Percentiles rank a stretch among this genome's conserved stretches.
Evolutionary conservation across 2,329 filamentous ascomycete species (phyloP).

Genomic region (Aspergillus fumigatus): DNA sequence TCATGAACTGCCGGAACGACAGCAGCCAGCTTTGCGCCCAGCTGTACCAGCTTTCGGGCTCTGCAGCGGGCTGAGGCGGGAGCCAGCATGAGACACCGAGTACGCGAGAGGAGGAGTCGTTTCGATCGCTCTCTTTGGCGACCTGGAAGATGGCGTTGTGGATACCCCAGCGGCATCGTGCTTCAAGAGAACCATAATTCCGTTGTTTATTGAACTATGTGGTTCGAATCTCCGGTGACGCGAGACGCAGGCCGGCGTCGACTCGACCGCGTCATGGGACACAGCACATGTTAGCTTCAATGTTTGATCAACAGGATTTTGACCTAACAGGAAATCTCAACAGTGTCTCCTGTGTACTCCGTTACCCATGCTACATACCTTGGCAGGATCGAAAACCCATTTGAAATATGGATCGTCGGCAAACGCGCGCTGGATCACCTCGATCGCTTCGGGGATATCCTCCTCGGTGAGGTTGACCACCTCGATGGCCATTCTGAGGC

Average conservation of each 20-base stretch:
- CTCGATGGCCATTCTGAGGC: conserved; percentile 48
- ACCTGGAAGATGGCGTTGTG: conserved; percentile 68
- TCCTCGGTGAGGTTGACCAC: conserved; percentile 53
- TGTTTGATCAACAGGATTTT: neutral
- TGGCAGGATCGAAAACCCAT: conserved; percentile 60
- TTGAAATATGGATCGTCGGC: conserved; percentile 62
- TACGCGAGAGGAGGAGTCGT: conserved; percentile 40
- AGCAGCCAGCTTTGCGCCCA: conserved; percentile 61
- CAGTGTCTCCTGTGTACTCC: neutral
- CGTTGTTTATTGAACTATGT: conserved; percentile 54
- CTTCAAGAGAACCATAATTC: conserved; percentile 59
- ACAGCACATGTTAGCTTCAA: conserved; percentile 16
- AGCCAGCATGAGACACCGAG: conserved; percentile 75
- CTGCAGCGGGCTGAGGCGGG: conserved; percentile 48
- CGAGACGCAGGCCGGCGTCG: conserved; percentile 6
- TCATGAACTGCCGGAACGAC: conserved; percentile 59
- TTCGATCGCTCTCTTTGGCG: conserved; percentile 51
- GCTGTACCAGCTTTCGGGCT: conserved; percentile 58
- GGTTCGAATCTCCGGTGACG: conserved; percentile 4
- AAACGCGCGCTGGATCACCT: conserved; percentile 63
- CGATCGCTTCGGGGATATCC: conserved; percentile 61
- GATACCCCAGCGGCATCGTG: conserved; percentile 69
- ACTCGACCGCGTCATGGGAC: conserved; percentile 15
- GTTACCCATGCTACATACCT: conserved; percentile 37
- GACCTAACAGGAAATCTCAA: neutral